A percentile compares a stretch with the other conserved stretches of the same genome.
Conservation (phyloP, 1,139 yeast species). For the Scheffersomyces parashehatae region DNA sequence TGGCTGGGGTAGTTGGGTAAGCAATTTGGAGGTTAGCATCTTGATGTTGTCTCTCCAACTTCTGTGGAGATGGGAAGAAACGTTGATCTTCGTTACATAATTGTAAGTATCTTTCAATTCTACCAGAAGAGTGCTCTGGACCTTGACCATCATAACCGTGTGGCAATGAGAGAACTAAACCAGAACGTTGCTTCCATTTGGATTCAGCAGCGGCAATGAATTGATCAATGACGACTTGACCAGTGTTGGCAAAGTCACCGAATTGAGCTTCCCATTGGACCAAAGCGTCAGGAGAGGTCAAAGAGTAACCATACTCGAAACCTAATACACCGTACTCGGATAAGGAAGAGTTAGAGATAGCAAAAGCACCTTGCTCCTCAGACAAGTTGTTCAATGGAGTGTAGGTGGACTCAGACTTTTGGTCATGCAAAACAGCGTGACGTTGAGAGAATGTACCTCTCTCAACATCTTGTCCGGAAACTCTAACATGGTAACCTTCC, state of each 20-base stretch:
- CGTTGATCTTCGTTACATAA: conserved; percentile 96
- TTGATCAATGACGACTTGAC: conserved; percentile 96
- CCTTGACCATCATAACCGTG: conserved; percentile 99
- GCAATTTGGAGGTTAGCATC: conserved; percentile 98
- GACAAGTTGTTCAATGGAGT: conserved; percentile 81
- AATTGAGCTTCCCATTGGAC: conserved; percentile 99
- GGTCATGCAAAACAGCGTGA: conserved; percentile 98
- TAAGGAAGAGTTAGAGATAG: conserved; percentile 91
- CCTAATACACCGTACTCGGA: conserved; percentile 99
- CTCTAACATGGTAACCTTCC: conserved; percentile 96
- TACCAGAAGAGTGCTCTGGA: conserved; percentile 98
- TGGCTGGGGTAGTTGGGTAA: conserved; percentile 97
- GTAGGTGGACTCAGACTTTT: conserved; percentile 76
- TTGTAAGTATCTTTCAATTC: conserved; percentile 96
- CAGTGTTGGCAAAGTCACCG: conserved; percentile 99
- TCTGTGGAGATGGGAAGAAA: conserved; percentile 84
- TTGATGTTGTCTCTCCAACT: conserved; percentile 96
- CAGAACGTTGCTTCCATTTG: conserved; percentile 99
- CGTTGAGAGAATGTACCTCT: conserved; percentile 99
- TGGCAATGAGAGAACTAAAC: conserved; percentile 91
- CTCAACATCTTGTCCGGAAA: conserved; percentile 99
- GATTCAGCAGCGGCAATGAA: conserved; percentile 96
- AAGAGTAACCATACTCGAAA: conserved; percentile 97
- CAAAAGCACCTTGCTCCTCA: conserved; percentile 84
- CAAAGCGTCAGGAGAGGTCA: conserved; percentile 94